Evolutionary conservation across 164 flowering plant genomes (phyloP), one percentile per base, ranked within the genome.

Genomic region (Vitis rotundifolia): DNA sequence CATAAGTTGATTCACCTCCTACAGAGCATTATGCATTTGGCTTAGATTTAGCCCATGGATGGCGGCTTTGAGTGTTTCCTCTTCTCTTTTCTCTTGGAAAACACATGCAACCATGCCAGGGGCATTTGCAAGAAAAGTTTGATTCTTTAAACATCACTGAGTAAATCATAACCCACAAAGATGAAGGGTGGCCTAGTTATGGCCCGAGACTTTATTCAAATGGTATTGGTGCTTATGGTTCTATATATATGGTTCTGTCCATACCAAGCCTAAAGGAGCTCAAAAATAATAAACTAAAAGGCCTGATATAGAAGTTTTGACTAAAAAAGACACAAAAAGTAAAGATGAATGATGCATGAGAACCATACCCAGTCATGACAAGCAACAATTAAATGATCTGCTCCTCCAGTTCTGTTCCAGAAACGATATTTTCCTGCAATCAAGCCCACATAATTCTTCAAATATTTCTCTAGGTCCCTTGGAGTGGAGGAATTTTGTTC

Each of bases 301-400:
- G 26, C 26, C 19, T 57, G 59, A 57, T 6, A 37, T 6, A 37
- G 44, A 37, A 37, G 7, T 37, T 5, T 37, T 37, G 16, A 18
- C 4, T 26, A 14, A 59, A 22, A 22, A 59, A 59, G 28, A 2
- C 5, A 49, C 2, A 13, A 18, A 37, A 63, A 49, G 14, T 37
- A 51, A 63, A 53, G 22, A 1, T 14, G 19, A 11, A 47, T 18
- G 59, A 55, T 19, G 64, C 49, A 59, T 16, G 31, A n/a, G 59
- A 57, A 15, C 48, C 77, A 67, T 78, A 83, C 86, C 86, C 86
- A 83, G 52, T 83, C 86, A 66, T 83, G 86, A 68, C 86, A 83
- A 66, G 78, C 84, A 61, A 78, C 86, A 18, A 83, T 71, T 67
- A 83, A 80, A 71, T 83, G 86, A 74, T 83, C 86, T n/a, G 80